Percentiles rank a stretch among this genome's conserved stretches.
Conservation (phyloP, 768 basidiomycete species). For the Panaeolus cyanescens region DNA sequence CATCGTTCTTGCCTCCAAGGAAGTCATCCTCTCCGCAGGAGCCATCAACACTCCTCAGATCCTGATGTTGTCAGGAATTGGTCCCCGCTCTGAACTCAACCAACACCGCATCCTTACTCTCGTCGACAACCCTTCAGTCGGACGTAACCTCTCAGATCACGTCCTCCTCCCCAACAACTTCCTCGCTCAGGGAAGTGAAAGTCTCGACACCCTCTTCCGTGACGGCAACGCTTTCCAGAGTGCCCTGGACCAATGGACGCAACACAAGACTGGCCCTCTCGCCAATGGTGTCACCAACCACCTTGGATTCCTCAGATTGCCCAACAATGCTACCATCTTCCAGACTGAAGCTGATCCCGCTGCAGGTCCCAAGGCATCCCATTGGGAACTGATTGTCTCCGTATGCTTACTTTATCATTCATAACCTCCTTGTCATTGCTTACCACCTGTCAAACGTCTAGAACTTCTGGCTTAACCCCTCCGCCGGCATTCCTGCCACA, state of each 20-base stretch:
- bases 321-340: conserved; percentile 25
- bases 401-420: conserved; percentile 20
- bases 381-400: conserved; percentile 30
- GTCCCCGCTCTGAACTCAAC: conserved; percentile 33
- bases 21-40: conserved; percentile 41
- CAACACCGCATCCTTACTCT: conserved; percentile 38
- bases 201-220: conserved; percentile 23
- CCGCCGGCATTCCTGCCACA: conserved; percentile 17
- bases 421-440: not conserved
- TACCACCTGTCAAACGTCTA: not conserved
- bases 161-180: conserved; percentile 25
- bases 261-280: conserved; percentile 27
- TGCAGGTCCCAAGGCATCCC: conserved; percentile 28
- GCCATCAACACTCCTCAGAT: conserved; percentile 32
- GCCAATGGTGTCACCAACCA: conserved; percentile 28
- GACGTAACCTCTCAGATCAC: conserved; percentile 50
- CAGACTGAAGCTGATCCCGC: conserved; percentile 27
- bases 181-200: conserved; percentile 23
- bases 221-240: conserved; percentile 13
- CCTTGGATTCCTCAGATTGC: conserved; percentile 31
- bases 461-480: conserved; percentile 18
- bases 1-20: conserved; percentile 14
- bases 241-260: conserved; percentile 26
- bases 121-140: conserved; percentile 43
- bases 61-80: conserved; percentile 46